phyloP scores from a whole-genome alignment of 495 filamentous ascomycete genomes.

The Penicillium ucsense region DNA sequence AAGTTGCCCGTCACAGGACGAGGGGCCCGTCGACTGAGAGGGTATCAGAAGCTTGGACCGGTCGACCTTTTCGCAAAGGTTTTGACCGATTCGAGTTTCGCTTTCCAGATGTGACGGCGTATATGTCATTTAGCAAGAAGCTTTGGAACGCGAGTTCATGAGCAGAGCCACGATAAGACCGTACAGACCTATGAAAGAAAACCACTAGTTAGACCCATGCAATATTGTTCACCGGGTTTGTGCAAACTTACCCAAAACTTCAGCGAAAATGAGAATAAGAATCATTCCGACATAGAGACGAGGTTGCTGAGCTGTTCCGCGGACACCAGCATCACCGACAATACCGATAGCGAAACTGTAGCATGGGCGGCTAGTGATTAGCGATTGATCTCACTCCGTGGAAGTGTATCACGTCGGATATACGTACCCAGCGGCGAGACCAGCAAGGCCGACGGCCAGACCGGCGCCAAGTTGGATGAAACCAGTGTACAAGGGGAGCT shows the following conservation, averaged over 20 bases:
- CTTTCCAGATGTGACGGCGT: slow-evolving; percentile 8
- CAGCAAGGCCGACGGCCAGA: slow-evolving; percentile 90
- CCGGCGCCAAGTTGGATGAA: slow-evolving; percentile 98
- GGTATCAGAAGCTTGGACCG: slow-evolving; percentile 3
- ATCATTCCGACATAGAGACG: slow-evolving; percentile 99
- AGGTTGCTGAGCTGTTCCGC: slow-evolving; percentile 95
- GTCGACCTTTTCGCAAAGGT: not conserved
- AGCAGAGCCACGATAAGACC: slow-evolving; percentile 96
- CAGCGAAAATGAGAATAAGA: slow-evolving; percentile 99
- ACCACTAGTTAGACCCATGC: not conserved
- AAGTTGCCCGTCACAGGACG: slow-evolving; percentile 3
- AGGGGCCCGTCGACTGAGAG: slow-evolving; percentile 1
- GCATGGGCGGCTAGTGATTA: slow-evolving; percentile 5
- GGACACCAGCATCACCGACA: slow-evolving; percentile 97
- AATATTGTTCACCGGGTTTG: too few species aligned
- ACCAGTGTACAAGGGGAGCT: slow-evolving; percentile 77
- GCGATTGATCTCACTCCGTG: not conserved
- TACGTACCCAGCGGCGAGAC: slow-evolving; percentile 83
- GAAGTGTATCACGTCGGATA: too few species aligned
- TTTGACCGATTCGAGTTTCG: not conserved
- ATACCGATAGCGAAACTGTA: slow-evolving; percentile 91
- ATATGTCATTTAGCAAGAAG: slow-evolving; percentile 20
- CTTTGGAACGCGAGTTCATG: slow-evolving; percentile 75
- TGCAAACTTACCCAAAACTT: slow-evolving; percentile 75
- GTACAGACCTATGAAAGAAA: slow-evolving; percentile 63